phyloP scores from a whole-genome alignment of 768 basidiomycete species.

The Leccinum broughii region DNA sequence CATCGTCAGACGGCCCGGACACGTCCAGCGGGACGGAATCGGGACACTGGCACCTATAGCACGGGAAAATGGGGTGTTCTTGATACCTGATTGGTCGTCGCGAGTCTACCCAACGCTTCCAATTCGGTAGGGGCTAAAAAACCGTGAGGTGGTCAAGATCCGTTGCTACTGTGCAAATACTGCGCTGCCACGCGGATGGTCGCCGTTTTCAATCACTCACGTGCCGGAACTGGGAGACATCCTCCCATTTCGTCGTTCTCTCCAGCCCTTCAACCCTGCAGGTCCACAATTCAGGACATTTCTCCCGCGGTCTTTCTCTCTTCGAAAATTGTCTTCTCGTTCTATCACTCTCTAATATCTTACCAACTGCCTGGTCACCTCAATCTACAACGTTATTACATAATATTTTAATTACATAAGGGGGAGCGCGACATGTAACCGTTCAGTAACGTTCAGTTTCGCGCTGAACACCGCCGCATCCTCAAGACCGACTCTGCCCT shows the following conservation, averaged over 20 bases:
- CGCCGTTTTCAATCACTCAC: not conserved
- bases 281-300: not conserved
- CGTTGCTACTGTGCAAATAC: not conserved
- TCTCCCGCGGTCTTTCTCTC: not conserved
- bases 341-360: no score
- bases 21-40: not conserved
- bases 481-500: no score
- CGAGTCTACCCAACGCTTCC: not conserved
- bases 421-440: no score
- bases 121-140: no score
- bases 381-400: not conserved
- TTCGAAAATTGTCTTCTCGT: not conserved
- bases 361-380: not conserved
- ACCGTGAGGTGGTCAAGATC: not conserved
- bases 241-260: no score
- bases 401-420: no score
- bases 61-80: not conserved
- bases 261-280: not conserved
- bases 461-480: no score
- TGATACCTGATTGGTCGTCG: not conserved
- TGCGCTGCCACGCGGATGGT: slow-evolving; percentile 15
- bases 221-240: not conserved
- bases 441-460: no score
- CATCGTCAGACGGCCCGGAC: not conserved
- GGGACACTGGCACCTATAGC: not conserved